phyloP scores from a whole-genome alignment of 306 rosid species.

The Mucuna pruriens region DNA sequence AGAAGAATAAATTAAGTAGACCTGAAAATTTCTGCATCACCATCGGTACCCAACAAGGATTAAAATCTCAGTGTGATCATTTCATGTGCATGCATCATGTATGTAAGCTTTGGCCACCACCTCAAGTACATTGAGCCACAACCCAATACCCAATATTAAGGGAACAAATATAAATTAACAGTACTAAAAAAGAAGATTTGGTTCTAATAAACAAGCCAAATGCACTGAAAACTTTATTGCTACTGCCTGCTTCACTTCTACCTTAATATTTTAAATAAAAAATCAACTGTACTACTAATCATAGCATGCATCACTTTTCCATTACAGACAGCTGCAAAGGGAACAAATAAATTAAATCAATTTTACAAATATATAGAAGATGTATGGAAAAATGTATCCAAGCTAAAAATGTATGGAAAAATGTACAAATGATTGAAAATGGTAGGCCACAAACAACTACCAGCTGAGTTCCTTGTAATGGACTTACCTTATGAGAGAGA shows the following conservation, averaged over 20 bases:
- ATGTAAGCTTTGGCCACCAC: not conserved
- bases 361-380: not conserved
- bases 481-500: slow-evolving; percentile 80
- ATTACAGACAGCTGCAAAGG: not conserved
- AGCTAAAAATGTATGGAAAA: slow-evolving; percentile 6
- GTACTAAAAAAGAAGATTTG: not conserved
- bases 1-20: not conserved
- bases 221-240: slow-evolving; percentile 10
- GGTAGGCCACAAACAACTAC: slow-evolving; percentile 12
- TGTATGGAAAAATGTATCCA: slow-evolving; percentile 9
- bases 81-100: not conserved
- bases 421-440: not conserved
- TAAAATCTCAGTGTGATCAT: not conserved
- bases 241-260: not conserved
- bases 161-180: not conserved
- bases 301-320: slow-evolving; percentile 8
- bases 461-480: slow-evolving; percentile 18
- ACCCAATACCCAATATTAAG: not conserved
- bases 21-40: not conserved
- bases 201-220: slow-evolving; percentile 19
- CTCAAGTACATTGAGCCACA: not conserved
- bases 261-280: not conserved
- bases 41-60: not conserved
- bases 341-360: slow-evolving; percentile 14
- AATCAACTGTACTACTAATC: not conserved